Base-by-base conservation (phyloP, 768 basidiomycete genomes). In the Collybia nuda region DNA sequence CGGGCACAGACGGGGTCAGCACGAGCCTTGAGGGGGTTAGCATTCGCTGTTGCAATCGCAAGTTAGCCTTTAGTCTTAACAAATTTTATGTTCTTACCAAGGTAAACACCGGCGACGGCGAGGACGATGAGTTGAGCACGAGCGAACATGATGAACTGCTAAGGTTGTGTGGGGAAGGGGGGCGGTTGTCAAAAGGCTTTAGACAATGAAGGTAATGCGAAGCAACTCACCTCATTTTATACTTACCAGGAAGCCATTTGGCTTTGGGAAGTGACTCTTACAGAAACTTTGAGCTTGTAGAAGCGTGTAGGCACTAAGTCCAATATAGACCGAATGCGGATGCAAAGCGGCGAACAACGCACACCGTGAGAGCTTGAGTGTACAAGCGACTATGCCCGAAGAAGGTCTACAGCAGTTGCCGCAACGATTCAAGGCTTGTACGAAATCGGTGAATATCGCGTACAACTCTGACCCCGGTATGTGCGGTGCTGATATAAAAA, bases 1-100 rank as follows among this genome's bases (percentile, higher is more conserved):
- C 81, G 75, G 14, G 72, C 71, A 54, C 85, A 87, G 14, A 40
- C 37, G 17, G 43, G 26, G 22, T 40, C 39, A n/a, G 15, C 51
- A 23, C 48, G 50, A 23, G 17, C 18, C 26, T 44, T n/a, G 42
- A 53, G 38, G 2, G 53, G 53, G 35, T 42, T 42, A 22, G 50
- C 48, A 6, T 19, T 23, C 14, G 51, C 58, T 50, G 46, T 36
- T 15, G 39, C 7, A 15, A 26, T 36, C 11, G 15, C 9, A 22
- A 23, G 12, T 48, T 23, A 47, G 42, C 28, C 15, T 3, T 23
- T 7, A 9, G 23, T 24, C n/a, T n/a, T 40, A 7, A 38, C 8
- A 40, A 36, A 15, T 28, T 5, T 35, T 21, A 11, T 3, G 9
- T 24, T 1, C 14, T n/a, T 45, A 56, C 58, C 53, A 41, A 59